A percentile compares a stretch with the other conserved stretches of the same genome.
Conservation (phyloP, 306 rosid genomes). For the Inga leiocalycina region DNA sequence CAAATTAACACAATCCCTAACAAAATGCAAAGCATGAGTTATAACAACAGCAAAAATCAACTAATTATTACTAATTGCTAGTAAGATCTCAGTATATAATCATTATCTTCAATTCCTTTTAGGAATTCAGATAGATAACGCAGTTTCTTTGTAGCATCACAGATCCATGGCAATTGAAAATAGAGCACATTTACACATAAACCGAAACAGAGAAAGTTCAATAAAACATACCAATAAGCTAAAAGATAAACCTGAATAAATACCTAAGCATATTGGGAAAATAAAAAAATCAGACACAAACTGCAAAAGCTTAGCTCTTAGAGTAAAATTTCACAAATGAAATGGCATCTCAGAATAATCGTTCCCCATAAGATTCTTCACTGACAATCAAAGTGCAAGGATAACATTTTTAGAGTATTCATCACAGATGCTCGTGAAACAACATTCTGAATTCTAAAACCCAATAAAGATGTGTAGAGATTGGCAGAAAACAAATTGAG, state of each 20-base stretch:
- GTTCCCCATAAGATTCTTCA: slow-evolving; percentile 71
- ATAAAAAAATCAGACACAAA: not conserved
- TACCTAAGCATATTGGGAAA: not conserved
- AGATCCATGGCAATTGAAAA: not conserved
- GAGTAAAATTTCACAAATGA: not conserved
- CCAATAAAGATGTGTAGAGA: not conserved
- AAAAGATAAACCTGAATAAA: not conserved
- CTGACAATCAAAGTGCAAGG: slow-evolving; percentile 34
- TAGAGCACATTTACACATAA: not conserved
- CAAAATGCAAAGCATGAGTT: too few relatives aligned
- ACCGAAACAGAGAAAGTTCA: not conserved
- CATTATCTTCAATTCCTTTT: not conserved
- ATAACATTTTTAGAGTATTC: slow-evolving; percentile 43
- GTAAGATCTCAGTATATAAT: not conserved
- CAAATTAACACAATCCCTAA: too few relatives aligned
- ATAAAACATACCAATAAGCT: not conserved
- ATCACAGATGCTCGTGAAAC: slow-evolving; percentile 42
- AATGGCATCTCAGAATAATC: slow-evolving; percentile 59
- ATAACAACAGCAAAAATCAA: too few relatives aligned
- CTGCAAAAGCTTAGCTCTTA: not conserved
- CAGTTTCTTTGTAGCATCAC: not conserved
- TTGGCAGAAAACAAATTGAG: not conserved
- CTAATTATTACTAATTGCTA: not conserved
- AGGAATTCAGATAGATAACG: not conserved
- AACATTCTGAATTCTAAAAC: not conserved